These are phyloP conservation scores for Xylaria venustula DNA, from an alignment of 495 filamentous ascomycete species.

Conservation along the genomic window DNA sequence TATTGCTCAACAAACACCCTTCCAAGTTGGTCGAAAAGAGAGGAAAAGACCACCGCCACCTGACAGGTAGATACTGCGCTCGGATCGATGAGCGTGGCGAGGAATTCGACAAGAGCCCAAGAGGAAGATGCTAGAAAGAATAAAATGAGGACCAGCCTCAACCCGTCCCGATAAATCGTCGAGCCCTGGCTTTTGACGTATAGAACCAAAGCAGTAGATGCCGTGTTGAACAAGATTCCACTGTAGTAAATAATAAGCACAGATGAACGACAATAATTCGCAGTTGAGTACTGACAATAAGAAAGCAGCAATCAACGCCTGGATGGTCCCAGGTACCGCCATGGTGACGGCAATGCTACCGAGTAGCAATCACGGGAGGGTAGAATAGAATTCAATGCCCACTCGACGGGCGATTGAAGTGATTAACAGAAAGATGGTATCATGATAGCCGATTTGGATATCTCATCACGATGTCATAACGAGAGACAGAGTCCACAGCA, in stretches of 20 bases:
- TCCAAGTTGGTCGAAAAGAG: constrained; percentile 52
- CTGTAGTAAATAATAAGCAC: constrained; percentile 27
- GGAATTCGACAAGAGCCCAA: constrained; percentile 53
- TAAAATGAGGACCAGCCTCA: constrained; percentile 61
- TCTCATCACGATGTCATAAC: constrained; percentile 20
- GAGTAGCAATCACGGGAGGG: constrained; percentile 21
- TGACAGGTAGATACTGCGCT: constrained; percentile 46
- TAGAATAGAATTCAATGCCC: constrained; percentile 43
- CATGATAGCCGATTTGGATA: constrained; percentile 20
- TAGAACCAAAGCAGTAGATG: constrained; percentile 50
- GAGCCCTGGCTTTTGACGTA: constrained; percentile 50
- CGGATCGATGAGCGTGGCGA: constrained; percentile 44
- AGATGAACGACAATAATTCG: background rate
- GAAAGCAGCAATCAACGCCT: constrained; percentile 54
- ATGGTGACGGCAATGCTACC: constrained; percentile 35
- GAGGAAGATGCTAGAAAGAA: constrained; percentile 50
- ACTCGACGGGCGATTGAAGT: constrained; percentile 47
- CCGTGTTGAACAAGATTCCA: constrained; percentile 53
- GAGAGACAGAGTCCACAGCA: constrained; percentile 19
- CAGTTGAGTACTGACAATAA: constrained; percentile 44
- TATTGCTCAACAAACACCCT: constrained; percentile 52
- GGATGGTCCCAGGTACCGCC: constrained; percentile 45
- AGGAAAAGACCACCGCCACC: constrained; percentile 46
- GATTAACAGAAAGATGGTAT: constrained; percentile 33
- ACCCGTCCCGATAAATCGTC: constrained; percentile 53